Conservation (phyloP, 2,329 filamentous ascomycete genomes). For the Trichoderma sp. region DNA sequence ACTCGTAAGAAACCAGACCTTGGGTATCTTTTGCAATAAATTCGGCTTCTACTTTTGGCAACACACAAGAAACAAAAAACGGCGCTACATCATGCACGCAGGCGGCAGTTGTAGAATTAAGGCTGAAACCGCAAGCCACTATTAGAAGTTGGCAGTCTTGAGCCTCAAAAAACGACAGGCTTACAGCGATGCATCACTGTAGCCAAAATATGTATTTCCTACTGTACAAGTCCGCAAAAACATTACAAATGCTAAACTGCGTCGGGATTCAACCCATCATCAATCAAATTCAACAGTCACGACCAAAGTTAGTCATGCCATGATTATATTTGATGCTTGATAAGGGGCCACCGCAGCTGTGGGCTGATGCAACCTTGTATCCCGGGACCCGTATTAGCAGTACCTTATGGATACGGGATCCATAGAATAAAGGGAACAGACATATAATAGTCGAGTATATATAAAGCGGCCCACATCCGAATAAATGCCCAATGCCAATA, state of each 20-base stretch:
- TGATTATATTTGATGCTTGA: background rate
- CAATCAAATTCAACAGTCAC: background rate
- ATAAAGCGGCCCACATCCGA: background rate
- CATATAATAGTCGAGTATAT: background rate
- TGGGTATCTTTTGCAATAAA: background rate
- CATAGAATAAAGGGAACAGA: background rate
- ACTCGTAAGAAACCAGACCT: background rate
- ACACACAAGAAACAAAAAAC: background rate
- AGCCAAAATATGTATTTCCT: background rate
- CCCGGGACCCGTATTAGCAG: background rate
- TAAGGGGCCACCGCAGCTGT: constrained; percentile 3
- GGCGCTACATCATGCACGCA: background rate
- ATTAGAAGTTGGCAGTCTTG: background rate
- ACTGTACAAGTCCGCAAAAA: background rate
- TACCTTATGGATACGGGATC: background rate
- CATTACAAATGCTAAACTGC: background rate
- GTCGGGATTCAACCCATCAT: background rate
- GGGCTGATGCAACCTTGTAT: constrained; percentile 9
- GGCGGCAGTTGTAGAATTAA: background rate
- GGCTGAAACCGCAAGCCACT: background rate
- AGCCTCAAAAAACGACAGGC: background rate
- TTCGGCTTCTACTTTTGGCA: background rate
- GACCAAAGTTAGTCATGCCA: constrained; percentile 9
- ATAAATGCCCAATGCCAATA: background rate
- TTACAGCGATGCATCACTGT: background rate